Evolutionary conservation across 1,139 yeast genomes (phyloP).

Genomic region (Suhomyces guaymorum): DNA sequence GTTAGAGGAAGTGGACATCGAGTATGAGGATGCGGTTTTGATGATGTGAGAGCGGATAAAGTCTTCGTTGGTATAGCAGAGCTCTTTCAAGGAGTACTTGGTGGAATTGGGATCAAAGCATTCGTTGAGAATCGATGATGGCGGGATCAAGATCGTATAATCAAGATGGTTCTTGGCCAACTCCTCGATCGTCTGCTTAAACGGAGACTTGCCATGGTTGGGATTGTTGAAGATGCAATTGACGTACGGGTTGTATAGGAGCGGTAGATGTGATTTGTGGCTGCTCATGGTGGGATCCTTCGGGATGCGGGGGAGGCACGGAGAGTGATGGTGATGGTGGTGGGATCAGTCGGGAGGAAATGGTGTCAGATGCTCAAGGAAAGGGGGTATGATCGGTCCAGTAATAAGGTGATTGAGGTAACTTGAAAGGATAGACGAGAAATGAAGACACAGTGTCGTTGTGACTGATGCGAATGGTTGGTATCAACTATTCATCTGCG

Average conservation of each 20-base stretch:
- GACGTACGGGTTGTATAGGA: slow-evolving; percentile 62
- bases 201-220: slow-evolving; percentile 50
- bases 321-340: not conserved
- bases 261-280: slow-evolving; percentile 33
- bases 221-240: slow-evolving; percentile 71
- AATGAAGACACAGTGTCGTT: too few relatives aligned
- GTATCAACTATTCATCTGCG: too few relatives aligned
- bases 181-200: slow-evolving; percentile 48
- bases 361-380: too few relatives aligned
- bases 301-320: too few relatives aligned
- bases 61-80: slow-evolving; percentile 61
- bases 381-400: too few relatives aligned
- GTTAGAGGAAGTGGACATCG: slow-evolving; percentile 40
- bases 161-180: slow-evolving; percentile 45
- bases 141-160: slow-evolving; percentile 63
- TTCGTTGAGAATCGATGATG: slow-evolving; percentile 51
- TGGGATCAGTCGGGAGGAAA: not conserved
- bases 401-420: too few relatives aligned
- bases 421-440: too few relatives aligned
- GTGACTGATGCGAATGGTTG: too few relatives aligned
- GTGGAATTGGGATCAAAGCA: slow-evolving; percentile 48
- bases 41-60: slow-evolving; percentile 73
- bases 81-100: slow-evolving; percentile 47
- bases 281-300: not conserved
- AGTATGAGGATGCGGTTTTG: slow-evolving; percentile 33